Percentiles rank a stretch among this genome's conserved stretches.
These are phyloP conservation scores for Parietaria judaica DNA, from an alignment of 306 rosid species.

Conservation along the genomic window DNA sequence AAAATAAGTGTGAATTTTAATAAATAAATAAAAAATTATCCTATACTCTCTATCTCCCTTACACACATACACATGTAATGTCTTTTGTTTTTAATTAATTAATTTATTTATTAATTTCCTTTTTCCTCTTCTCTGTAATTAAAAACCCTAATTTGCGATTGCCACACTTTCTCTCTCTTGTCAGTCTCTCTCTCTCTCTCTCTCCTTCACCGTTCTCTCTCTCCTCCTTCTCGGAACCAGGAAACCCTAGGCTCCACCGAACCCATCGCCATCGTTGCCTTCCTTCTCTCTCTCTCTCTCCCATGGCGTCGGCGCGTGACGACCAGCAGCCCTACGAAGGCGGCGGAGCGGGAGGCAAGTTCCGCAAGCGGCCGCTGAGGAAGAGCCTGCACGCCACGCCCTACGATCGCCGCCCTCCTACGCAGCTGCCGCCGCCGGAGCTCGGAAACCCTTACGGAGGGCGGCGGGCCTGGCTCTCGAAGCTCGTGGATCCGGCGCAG, in stretches of 20 bases:
- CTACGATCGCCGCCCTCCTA: slow-evolving; percentile 56
- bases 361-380: slow-evolving; percentile 55
- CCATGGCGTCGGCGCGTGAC: slow-evolving; percentile 65
- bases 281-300: slow-evolving; percentile 22
- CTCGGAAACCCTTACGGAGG: slow-evolving; percentile 39
- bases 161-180: slow-evolving; percentile 6
- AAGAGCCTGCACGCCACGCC: slow-evolving; percentile 57
- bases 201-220: slow-evolving; percentile 12
- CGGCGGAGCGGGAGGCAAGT: slow-evolving; percentile 75
- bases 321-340: slow-evolving; percentile 43
- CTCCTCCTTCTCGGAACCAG: slow-evolving; percentile 14
- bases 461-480: slow-evolving; percentile 64
- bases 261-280: slow-evolving; percentile 7
- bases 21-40: neutral
- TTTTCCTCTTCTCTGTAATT: slow-evolving; percentile 6
- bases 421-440: slow-evolving; percentile 20
- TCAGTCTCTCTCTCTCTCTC: neutral
- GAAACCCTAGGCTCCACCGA: slow-evolving; percentile 17
- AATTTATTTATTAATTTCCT: neutral
- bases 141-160: slow-evolving; percentile 45
- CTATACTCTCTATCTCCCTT: neutral
- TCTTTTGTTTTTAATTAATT: neutral
- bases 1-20: neutral
- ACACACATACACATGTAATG: neutral
- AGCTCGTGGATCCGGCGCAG: slow-evolving; percentile 90